Evolutionary conservation across 495 filamentous ascomycete genomes (phyloP).

Genomic region (Annulohypoxylon maeteangense): DNA sequence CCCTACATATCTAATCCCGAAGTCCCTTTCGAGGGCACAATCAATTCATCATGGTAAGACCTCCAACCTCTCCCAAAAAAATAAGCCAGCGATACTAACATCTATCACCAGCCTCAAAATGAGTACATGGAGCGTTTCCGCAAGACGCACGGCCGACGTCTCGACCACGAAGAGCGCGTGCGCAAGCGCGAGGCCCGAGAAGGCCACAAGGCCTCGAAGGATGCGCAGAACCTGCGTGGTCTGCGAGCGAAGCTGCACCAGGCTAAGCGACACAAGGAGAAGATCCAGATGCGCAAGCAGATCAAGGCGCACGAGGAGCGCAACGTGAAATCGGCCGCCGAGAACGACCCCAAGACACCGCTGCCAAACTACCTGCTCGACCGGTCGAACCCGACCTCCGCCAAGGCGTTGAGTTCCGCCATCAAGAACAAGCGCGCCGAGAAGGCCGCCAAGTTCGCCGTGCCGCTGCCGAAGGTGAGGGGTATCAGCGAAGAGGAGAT

Average conservation of each 20-base stretch:
- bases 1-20: neutral
- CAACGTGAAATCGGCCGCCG: constrained; percentile 91
- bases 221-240: constrained; percentile 92
- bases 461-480: constrained; percentile 92
- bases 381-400: constrained; percentile 82
- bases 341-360: constrained; percentile 76
- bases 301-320: constrained; percentile 95
- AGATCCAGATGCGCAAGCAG: constrained; percentile 99
- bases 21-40: constrained; percentile 49
- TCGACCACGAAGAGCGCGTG: constrained; percentile 88
- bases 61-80: neutral
- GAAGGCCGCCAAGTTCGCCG: constrained; percentile 88
- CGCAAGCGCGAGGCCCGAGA: constrained; percentile 91
- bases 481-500: constrained; percentile 98
- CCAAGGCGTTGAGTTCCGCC: constrained; percentile 84
- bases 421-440: constrained; percentile 80
- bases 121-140: constrained; percentile 92
- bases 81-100: constrained; percentile 5
- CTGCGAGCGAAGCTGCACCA: constrained; percentile 94
- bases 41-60: constrained; percentile 35
- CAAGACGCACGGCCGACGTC: constrained; percentile 80
- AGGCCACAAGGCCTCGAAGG: constrained; percentile 81
- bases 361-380: constrained; percentile 92
- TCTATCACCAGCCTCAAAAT: constrained; percentile 78
- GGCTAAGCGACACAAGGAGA: constrained; percentile 92